Evolutionary conservation across 164 flowering plant genomes (phyloP).

Genomic region (Aristolochia californica): DNA sequence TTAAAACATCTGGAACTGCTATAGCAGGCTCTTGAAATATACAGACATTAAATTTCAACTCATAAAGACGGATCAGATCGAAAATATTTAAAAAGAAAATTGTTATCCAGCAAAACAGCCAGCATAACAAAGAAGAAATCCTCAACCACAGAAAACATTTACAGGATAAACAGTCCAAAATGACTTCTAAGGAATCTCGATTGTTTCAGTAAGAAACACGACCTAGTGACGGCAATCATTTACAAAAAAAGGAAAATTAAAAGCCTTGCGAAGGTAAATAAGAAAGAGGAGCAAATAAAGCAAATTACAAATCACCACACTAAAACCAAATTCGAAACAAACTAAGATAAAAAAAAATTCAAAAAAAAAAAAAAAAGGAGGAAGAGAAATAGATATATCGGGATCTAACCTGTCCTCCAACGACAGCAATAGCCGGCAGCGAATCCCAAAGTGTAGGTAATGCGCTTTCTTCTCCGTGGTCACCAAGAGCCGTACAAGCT

Average conservation of each 20-base stretch:
- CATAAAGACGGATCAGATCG: background rate
- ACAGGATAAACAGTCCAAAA: too few species aligned
- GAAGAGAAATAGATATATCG: slow-evolving; percentile 3
- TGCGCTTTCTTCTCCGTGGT: slow-evolving; percentile 72
- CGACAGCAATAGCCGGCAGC: slow-evolving; percentile 86
- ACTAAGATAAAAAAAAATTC: background rate
- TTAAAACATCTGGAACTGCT: too few species aligned
- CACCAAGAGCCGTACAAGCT: slow-evolving; percentile 92
- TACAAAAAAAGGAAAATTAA: too few species aligned
- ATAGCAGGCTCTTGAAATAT: too few species aligned
- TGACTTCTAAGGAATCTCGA: too few species aligned
- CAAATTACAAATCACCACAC: background rate
- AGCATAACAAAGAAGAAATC: background rate
- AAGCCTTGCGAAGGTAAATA: background rate
- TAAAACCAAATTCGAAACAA: background rate
- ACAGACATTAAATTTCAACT: background rate
- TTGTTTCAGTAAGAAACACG: too few species aligned
- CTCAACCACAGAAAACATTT: background rate
- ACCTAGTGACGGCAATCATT: too few species aligned
- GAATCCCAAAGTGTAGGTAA: slow-evolving; percentile 96
- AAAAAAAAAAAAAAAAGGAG: background rate
- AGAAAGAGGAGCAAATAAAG: background rate
- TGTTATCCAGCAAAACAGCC: too few species aligned
- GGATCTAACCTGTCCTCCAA: slow-evolving; percentile 84
- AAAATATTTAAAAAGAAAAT: background rate